phyloP scores from a whole-genome alignment of 148 eudicot genomes.

The Salicornia ramosissima region DNA sequence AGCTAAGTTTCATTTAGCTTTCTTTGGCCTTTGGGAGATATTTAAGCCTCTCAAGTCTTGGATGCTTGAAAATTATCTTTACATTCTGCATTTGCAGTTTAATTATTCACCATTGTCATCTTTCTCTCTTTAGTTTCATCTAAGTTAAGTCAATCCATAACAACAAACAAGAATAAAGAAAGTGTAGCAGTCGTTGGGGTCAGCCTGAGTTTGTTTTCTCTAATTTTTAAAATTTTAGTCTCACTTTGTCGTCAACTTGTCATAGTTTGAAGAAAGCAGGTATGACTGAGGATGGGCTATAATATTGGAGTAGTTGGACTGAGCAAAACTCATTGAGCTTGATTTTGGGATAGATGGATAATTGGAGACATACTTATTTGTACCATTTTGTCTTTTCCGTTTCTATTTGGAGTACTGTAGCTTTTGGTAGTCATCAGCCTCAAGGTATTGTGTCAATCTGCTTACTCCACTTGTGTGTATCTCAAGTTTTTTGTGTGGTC shows the following conservation, averaged over 20 bases:
- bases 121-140: no score
- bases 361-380: not conserved
- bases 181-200: no score
- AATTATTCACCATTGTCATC: no score
- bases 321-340: not conserved
- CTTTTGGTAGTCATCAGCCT: not conserved
- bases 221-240: no score
- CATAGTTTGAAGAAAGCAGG: not conserved
- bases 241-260: not conserved
- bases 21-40: no score
- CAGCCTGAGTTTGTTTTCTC: no score
- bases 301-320: not conserved
- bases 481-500: slow-evolving; percentile 9
- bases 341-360: not conserved
- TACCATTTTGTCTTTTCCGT: not conserved
- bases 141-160: no score
- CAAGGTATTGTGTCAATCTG: not conserved
- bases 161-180: no score
- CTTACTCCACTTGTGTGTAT: not conserved
- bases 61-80: no score
- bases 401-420: not conserved
- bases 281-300: not conserved
- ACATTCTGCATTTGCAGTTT: no score
- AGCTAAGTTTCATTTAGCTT: no score
- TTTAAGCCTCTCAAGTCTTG: no score